These are phyloP conservation scores for Schwanniomyces etchellsii DNA, from an alignment of 1,139 yeast species.

Conservation along the genomic window DNA sequence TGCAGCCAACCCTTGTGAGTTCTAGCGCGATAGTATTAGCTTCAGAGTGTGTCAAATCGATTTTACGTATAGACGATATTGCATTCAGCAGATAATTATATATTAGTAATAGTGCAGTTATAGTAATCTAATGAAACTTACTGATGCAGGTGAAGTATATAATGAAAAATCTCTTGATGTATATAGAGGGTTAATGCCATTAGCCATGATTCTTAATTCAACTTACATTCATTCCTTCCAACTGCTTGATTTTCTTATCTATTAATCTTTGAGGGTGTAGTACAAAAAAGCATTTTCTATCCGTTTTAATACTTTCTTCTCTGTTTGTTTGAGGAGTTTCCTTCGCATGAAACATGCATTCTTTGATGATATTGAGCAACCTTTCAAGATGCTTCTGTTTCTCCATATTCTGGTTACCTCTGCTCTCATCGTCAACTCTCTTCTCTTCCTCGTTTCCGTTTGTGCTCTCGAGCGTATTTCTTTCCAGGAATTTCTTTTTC, in stretches of 20 bases:
- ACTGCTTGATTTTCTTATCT: slow-evolving; percentile 31
- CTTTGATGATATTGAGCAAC: slow-evolving; percentile 38
- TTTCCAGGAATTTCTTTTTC: slow-evolving; percentile 40
- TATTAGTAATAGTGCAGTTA: too few species aligned
- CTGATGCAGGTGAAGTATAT: too few species aligned
- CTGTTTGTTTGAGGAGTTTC: slow-evolving; percentile 40
- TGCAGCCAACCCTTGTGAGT: slow-evolving; percentile 93
- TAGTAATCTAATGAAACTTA: too few species aligned
- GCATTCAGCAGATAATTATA: slow-evolving; percentile 42
- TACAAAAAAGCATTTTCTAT: slow-evolving; percentile 58
- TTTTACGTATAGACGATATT: slow-evolving; percentile 93
- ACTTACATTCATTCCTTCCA: slow-evolving; percentile 5
- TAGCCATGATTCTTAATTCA: slow-evolving; percentile 1
- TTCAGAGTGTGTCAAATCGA: slow-evolving; percentile 92
- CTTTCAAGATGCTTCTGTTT: slow-evolving; percentile 31
- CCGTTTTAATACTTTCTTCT: slow-evolving; percentile 59
- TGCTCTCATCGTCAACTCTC: slow-evolving; percentile 4
- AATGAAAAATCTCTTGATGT: slow-evolving; percentile 3
- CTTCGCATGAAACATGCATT: slow-evolving; percentile 46
- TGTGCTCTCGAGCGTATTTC: slow-evolving; percentile 3
- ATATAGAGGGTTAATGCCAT: slow-evolving; percentile 1
- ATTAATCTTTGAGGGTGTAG: slow-evolving; percentile 52
- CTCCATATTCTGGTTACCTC: slow-evolving; percentile 1
- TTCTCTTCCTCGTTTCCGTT: slow-evolving; percentile 6
- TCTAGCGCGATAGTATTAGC: slow-evolving; percentile 93